A percentile compares a stretch with the other conserved stretches of the same genome.
Conservation (phyloP, 148 eudicot species). For the Oxyria digyna region DNA sequence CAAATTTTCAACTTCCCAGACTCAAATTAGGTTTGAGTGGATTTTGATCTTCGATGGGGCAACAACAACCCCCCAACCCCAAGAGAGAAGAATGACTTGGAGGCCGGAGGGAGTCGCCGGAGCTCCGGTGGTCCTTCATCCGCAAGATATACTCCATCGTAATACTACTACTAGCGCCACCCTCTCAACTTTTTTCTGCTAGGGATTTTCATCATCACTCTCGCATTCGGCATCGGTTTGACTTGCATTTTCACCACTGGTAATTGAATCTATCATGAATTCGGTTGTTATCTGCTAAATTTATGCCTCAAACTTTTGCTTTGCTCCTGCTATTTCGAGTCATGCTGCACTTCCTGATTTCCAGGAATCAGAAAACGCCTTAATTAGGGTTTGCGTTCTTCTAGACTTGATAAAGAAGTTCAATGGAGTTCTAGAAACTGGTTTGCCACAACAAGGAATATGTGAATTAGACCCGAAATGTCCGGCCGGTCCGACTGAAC, state of each 20-base stretch:
- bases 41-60: conserved; percentile 20
- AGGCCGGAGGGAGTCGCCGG: conserved; percentile 35
- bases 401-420: no score
- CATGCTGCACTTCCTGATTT: neutral
- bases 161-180: conserved; percentile 41
- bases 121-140: conserved; percentile 78
- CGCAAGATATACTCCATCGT: conserved; percentile 67
- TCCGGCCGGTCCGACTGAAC: no score
- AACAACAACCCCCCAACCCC: conserved; percentile 24
- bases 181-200: conserved; percentile 64
- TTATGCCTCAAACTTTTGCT: neutral
- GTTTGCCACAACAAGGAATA: no score
- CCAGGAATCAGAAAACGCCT: no score
- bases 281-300: neutral
- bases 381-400: neutral
- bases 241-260: conserved; percentile 54
- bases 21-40: neutral
- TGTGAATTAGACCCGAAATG: no score
- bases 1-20: neutral
- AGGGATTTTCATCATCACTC: conserved; percentile 44
- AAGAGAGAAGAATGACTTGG: conserved; percentile 61
- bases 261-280: conserved; percentile 2
- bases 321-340: neutral
- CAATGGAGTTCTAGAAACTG: no score
- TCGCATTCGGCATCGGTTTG: conserved; percentile 43